phyloP scores from a whole-genome alignment of 2,329 filamentous ascomycete species.

The Aspergillus niger region DNA sequence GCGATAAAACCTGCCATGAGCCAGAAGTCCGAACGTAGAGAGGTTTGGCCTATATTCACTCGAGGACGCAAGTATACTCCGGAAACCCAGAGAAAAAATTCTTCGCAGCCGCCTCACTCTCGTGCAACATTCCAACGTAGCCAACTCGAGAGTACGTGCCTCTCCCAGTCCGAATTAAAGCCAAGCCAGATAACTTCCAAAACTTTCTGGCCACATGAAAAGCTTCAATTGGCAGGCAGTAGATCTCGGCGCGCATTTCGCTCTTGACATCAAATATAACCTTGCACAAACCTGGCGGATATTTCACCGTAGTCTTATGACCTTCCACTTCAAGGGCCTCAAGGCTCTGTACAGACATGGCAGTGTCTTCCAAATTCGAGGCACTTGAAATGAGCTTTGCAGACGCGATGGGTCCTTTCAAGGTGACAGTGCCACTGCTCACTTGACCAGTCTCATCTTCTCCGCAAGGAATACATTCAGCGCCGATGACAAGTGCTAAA shows the following conservation, averaged over 20 bases:
- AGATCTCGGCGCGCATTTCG: background rate
- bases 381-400: background rate
- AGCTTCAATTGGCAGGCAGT: background rate
- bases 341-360: background rate
- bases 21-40: no score
- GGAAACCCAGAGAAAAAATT: background rate
- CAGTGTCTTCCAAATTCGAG: background rate
- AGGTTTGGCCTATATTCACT: background rate
- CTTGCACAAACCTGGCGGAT: background rate
- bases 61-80: background rate
- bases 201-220: accelerated
- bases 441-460: background rate
- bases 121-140: background rate
- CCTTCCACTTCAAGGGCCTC: background rate
- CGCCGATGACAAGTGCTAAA: background rate
- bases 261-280: background rate
- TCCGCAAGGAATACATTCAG: background rate
- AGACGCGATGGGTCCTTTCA: background rate
- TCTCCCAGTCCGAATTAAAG: background rate
- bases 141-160: background rate
- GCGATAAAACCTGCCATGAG: no score
- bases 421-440: background rate
- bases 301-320: background rate
- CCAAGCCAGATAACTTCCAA: no score
- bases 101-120: background rate